Conservation (phyloP, 2,329 filamentous ascomycete genomes). For the Sporothrix brasiliensis region DNA sequence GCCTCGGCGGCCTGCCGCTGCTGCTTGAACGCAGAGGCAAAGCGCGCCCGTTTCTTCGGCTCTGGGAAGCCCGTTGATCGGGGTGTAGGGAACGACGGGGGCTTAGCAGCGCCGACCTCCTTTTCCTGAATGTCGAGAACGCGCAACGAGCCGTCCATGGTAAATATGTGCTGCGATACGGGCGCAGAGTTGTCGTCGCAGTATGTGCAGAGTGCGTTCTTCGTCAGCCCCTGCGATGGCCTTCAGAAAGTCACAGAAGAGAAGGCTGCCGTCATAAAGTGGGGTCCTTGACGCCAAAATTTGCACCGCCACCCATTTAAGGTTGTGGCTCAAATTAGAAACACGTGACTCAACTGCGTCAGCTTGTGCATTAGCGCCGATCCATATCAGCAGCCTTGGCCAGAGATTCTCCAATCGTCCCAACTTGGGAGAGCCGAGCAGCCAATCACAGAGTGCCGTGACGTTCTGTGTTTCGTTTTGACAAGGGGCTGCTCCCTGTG, state of each 20-base stretch:
- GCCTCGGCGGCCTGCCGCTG: constrained; percentile 49
- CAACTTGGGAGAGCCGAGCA: constrained; percentile 30
- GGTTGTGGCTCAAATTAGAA: constrained; percentile 31
- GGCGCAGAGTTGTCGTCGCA: background rate
- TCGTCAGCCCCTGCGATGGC: background rate
- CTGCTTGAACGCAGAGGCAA: constrained; percentile 76
- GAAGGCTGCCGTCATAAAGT: constrained; percentile 23
- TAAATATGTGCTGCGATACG: background rate
- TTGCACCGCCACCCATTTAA: constrained; percentile 33
- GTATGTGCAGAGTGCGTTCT: background rate
- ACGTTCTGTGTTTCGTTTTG: constrained; percentile 29
- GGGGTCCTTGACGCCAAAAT: background rate
- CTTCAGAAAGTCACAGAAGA: background rate
- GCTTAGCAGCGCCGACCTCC: constrained; percentile 59
- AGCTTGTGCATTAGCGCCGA: constrained; percentile 38
- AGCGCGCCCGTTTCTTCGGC: constrained; percentile 73
- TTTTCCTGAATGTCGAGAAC: constrained; percentile 82
- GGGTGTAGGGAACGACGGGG: constrained; percentile 64
- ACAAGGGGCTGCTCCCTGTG: constrained; percentile 15
- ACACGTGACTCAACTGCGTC: constrained; percentile 33
- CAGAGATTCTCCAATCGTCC: constrained; percentile 33
- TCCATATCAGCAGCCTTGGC: constrained; percentile 28
- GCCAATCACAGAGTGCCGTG: constrained; percentile 33
- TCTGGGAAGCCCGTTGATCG: constrained; percentile 77
- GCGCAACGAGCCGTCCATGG: constrained; percentile 54